These are phyloP conservation scores for Santalum album DNA, from an alignment of 164 flowering plant species.

Conservation along the genomic window DNA sequence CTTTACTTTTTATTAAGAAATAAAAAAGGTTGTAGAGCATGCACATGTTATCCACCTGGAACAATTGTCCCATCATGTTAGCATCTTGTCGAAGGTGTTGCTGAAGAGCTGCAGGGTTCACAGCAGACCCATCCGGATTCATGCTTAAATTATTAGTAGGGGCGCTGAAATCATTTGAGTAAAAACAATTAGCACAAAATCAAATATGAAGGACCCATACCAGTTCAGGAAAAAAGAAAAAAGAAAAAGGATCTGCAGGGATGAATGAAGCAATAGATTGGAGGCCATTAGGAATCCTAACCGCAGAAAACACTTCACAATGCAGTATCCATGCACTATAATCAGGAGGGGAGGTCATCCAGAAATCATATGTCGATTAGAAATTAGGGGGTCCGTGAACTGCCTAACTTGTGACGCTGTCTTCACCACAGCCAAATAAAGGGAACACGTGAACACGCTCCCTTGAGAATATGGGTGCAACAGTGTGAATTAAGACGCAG, in stretches of 20 bases:
- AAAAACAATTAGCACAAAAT: background rate
- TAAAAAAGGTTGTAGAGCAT: background rate
- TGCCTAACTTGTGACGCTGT: too few relatives aligned
- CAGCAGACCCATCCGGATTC: slow-evolving; percentile 92
- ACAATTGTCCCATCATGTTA: slow-evolving; percentile 64
- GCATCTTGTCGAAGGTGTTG: slow-evolving; percentile 65
- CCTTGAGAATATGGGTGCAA: too few relatives aligned
- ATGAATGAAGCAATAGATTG: background rate
- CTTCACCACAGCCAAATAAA: too few relatives aligned
- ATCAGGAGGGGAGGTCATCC: too few relatives aligned
- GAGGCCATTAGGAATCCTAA: too few relatives aligned
- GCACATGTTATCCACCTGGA: slow-evolving; percentile 51
- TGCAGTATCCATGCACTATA: too few relatives aligned
- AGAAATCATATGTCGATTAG: too few relatives aligned
- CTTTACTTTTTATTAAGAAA: background rate
- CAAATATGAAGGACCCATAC: background rate
- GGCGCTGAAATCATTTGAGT: slow-evolving; percentile 32
- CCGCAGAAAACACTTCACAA: too few relatives aligned
- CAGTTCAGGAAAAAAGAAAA: background rate
- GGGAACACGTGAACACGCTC: too few relatives aligned
- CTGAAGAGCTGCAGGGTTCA: slow-evolving; percentile 83
- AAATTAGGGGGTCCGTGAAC: too few relatives aligned
- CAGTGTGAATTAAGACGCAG: too few relatives aligned
- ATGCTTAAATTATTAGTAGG: slow-evolving; percentile 41
- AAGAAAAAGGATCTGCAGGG: background rate